phyloP scores from a whole-genome alignment of 2,329 filamentous ascomycete species.

The Trichoderma sp. region DNA sequence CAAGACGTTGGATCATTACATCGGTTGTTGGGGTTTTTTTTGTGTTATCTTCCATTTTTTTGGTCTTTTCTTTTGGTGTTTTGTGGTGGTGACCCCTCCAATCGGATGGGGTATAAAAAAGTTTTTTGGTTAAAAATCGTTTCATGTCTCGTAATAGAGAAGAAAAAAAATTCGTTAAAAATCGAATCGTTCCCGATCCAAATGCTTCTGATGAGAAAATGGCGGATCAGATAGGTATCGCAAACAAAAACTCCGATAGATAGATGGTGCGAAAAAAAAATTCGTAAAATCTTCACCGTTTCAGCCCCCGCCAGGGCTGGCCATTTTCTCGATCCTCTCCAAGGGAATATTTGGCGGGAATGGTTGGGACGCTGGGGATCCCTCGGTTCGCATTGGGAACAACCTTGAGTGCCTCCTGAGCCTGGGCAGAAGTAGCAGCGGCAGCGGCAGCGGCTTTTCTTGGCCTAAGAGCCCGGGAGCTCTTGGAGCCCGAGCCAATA shows the following conservation, averaged over 20 bases:
- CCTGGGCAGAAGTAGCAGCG: conserved; percentile 22
- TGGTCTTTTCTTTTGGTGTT: background rate
- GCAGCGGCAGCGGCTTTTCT: conserved; percentile 18
- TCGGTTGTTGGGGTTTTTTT: conserved; percentile 5
- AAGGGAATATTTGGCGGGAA: conserved; percentile 42
- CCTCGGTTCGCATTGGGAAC: conserved; percentile 47
- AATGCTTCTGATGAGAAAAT: conserved; percentile 6
- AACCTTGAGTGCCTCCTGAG: conserved; percentile 36
- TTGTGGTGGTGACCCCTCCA: background rate
- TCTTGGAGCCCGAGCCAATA: conserved; percentile 21
- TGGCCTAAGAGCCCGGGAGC: conserved; percentile 25
- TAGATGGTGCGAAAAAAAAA: background rate
- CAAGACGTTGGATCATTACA: conserved; percentile 15
- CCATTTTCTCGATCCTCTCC: conserved; percentile 36
- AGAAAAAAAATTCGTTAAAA: conserved; percentile 17
- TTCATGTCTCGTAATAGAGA: conserved; percentile 14
- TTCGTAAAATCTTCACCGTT: conserved; percentile 19
- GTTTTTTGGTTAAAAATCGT: conserved; percentile 9
- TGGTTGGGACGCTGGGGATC: conserved; percentile 43
- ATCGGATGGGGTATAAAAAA: conserved; percentile 2
- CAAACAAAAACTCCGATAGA: background rate
- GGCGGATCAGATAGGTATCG: background rate
- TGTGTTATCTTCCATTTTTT: conserved; percentile 5
- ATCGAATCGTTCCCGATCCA: conserved; percentile 6
- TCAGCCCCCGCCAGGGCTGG: conserved; percentile 31